Evolutionary conservation across 805 yeast genomes (phyloP).

Genomic region (Schwanniomyces sp.): DNA sequence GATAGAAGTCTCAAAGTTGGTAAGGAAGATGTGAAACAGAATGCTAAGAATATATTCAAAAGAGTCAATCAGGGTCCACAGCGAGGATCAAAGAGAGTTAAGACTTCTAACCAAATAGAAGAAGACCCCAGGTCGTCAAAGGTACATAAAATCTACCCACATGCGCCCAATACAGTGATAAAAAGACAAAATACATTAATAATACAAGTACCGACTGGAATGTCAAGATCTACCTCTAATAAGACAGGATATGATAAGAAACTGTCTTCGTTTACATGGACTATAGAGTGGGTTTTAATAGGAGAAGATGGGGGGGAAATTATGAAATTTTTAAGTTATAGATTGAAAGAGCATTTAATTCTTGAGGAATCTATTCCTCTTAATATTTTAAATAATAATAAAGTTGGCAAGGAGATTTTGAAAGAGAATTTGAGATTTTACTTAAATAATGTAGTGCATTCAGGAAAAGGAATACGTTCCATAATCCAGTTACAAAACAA

Average conservation of each 20-base stretch:
- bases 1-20: constrained; percentile 62
- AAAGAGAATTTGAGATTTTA: constrained; percentile 29
- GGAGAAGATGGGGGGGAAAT: constrained; percentile 23
- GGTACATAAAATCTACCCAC: constrained; percentile 23
- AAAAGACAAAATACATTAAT: constrained; percentile 68
- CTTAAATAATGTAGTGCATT: constrained; percentile 30
- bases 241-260: constrained; percentile 70
- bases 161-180: constrained; percentile 25
- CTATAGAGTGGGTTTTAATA: constrained; percentile 67
- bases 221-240: constrained; percentile 65
- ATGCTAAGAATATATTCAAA: constrained; percentile 44
- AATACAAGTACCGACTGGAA: constrained; percentile 64
- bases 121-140: constrained; percentile 23
- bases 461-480: constrained; percentile 15
- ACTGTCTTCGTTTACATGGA: constrained; percentile 67
- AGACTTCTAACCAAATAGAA: constrained; percentile 11
- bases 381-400: constrained; percentile 22
- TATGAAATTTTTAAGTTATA: constrained; percentile 42
- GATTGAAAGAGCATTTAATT: constrained; percentile 36
- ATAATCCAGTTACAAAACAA: constrained; percentile 37
- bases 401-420: constrained; percentile 12
- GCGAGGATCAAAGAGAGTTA: constrained; percentile 17
- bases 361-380: constrained; percentile 44
- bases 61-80: constrained; percentile 14
- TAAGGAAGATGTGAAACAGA: constrained; percentile 47